Base-by-base conservation (phyloP, 1,284 basidiomycete genomes). In the Cryptococcus wingfieldii region DNA sequence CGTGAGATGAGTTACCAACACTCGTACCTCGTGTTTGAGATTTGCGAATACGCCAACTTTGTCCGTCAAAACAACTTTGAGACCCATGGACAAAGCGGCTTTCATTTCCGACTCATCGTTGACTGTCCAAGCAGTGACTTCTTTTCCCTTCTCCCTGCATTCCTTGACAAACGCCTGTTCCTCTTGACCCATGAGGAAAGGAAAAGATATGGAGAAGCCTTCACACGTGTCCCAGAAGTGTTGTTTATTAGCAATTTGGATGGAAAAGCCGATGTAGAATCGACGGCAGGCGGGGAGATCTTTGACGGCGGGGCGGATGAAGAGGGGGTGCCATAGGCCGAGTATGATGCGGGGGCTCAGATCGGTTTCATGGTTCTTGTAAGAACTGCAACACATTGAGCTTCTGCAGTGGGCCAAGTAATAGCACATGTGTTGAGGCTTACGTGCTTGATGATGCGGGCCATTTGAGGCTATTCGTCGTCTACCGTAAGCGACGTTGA, bases 101-200 rank as follows among this genome's bases (percentile, higher is more conserved):
- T 92, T 89, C 94, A 98, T 97, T 72, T 95, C 87, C 54, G 83
- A 83, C 10, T 87, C 85, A 55, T 90, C 84, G 73, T 98, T 98
- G 38, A 98, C 94, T 0, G 95, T 98, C 94, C 95, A 98, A 8
- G 93, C 90, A 83, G 92, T 86, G 52, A 97, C 70, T 67, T 86
- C 85, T 82, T 98, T 98, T 18, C 88, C 88, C 0, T 83, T 86
- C 19, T 75, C 79, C 74, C 86, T 86, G 75, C 90, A 93, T 61
- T 94, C 87, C 48, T 80, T 76, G 57, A 89, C 80, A 75, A 98
- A 98, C 63, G 83, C 85, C 58, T 76, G 70, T 0, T 74, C 76
- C 61, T 90, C 90, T 12, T 77, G 70, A 7, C 84, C 84, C 46
- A 88, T 84, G 47, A 98, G 77, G 37, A 85, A 77, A 0, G 80